A percentile compares a stretch with the other conserved stretches of the same genome.
phyloP scores from a whole-genome alignment of 2,329 filamentous ascomycete genomes.

The Alternaria viburni region DNA sequence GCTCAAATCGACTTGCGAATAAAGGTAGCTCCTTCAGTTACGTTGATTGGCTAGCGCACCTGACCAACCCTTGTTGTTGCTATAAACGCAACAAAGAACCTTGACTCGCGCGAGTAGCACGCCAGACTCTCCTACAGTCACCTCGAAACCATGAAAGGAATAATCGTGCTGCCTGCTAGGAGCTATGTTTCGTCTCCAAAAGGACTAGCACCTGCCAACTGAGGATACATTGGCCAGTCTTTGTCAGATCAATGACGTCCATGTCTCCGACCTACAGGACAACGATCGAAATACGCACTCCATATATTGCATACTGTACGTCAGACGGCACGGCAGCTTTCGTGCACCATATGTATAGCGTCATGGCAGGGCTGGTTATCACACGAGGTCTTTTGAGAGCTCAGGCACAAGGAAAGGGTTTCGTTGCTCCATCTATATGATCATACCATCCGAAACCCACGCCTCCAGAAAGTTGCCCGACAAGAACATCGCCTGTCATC shows the following conservation, averaged over 20 bases:
- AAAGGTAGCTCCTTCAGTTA: not conserved
- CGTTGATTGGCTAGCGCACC: not conserved
- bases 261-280: not conserved
- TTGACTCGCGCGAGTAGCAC: not conserved
- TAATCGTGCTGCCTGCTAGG: not conserved
- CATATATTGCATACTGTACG: not conserved
- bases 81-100: conserved; percentile 1
- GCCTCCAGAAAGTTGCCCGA: not conserved
- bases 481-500: too few species aligned
- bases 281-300: not conserved
- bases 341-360: not conserved
- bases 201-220: not conserved
- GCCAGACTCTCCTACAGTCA: not conserved
- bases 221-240: not conserved
- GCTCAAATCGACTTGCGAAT: not conserved
- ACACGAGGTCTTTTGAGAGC: not conserved
- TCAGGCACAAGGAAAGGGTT: not conserved
- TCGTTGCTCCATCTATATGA: not conserved
- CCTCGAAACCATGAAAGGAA: not conserved
- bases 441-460: not conserved
- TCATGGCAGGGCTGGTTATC: not conserved
- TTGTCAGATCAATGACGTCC: not conserved
- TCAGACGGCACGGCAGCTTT: not conserved
- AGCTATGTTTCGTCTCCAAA: not conserved
- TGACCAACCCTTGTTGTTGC: not conserved